These are phyloP conservation scores for Exsudoporus floridanus DNA, from an alignment of 1,284 basidiomycete genomes.

Conservation along the genomic window DNA sequence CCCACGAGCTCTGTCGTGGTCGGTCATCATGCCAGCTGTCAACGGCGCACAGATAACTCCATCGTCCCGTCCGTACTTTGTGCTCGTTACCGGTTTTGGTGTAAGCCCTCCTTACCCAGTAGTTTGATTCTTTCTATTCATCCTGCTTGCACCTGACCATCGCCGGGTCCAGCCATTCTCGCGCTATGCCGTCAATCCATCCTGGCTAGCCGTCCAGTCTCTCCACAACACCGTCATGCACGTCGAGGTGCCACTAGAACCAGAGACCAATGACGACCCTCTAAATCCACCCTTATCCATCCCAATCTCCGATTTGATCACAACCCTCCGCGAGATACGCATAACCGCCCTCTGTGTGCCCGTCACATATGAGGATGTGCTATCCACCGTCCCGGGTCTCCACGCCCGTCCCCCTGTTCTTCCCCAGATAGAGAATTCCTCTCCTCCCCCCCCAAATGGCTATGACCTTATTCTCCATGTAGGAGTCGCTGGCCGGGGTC, in stretches of 20 bases:
- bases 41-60: conserved; percentile 11
- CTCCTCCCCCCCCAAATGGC: conserved; percentile 49
- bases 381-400: conserved; percentile 55
- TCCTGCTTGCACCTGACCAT: conserved; percentile 15
- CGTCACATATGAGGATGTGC: conserved; percentile 61
- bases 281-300: background rate
- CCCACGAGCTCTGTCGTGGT: conserved; percentile 3
- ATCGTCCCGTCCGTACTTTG: conserved; percentile 37
- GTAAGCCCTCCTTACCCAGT: conserved; percentile 42
- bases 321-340: conserved; percentile 45
- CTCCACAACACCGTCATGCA: conserved; percentile 53
- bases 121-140: conserved; percentile 15
- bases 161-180: conserved; percentile 49
- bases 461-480: conserved; percentile 76
- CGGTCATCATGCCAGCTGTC: conserved; percentile 26
- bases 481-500: conserved; percentile 65
- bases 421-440: conserved; percentile 39
- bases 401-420: conserved; percentile 62
- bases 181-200: conserved; percentile 56
- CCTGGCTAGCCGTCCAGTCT: conserved; percentile 60
- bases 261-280: conserved; percentile 5
- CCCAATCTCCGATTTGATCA: conserved; percentile 7
- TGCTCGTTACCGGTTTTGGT: conserved; percentile 61
- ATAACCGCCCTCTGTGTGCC: conserved; percentile 63
- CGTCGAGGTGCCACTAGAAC: conserved; percentile 36